Evolutionary conservation across 2,329 filamentous ascomycete species (phyloP).

Genomic region (Penicillium italicum): DNA sequence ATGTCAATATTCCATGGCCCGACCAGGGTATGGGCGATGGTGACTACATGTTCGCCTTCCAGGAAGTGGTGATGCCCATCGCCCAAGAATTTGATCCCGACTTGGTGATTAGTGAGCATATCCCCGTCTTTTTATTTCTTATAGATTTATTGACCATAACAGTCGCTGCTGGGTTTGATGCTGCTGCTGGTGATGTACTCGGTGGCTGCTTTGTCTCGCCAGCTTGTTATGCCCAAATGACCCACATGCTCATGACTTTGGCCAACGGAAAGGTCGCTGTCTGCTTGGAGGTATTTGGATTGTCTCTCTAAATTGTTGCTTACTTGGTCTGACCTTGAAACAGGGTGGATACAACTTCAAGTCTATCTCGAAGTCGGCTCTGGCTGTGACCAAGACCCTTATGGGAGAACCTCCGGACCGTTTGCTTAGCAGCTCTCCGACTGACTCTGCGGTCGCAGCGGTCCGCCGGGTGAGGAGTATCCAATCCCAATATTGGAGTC

Average conservation of each 20-base stretch:
- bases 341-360: conserved; percentile 86
- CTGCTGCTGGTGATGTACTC: conserved; percentile 86
- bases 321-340: not conserved
- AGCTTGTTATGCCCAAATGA: conserved; percentile 94
- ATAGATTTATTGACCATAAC: conserved; percentile 12
- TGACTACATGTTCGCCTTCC: conserved; percentile 95
- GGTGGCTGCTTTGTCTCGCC: conserved; percentile 92
- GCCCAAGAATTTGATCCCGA: conserved; percentile 91
- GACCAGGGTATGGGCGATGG: conserved; percentile 82
- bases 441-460: conserved; percentile 52
- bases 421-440: conserved; percentile 47
- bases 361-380: conserved; percentile 87
- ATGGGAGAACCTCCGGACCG: conserved; percentile 89
- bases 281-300: conserved; percentile 64
- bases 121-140: not conserved
- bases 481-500: conserved; percentile 75
- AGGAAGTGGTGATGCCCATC: conserved; percentile 94
- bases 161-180: conserved; percentile 94
- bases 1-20: conserved; percentile 68
- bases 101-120: conserved; percentile 66
- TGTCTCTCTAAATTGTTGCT: not conserved
- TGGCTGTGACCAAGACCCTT: conserved; percentile 84
- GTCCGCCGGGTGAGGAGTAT: conserved; percentile 56
- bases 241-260: conserved; percentile 96
- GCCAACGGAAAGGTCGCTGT: conserved; percentile 86